phyloP scores from a whole-genome alignment of 2,329 filamentous ascomycete species.

The Aspergillus fischeri region DNA sequence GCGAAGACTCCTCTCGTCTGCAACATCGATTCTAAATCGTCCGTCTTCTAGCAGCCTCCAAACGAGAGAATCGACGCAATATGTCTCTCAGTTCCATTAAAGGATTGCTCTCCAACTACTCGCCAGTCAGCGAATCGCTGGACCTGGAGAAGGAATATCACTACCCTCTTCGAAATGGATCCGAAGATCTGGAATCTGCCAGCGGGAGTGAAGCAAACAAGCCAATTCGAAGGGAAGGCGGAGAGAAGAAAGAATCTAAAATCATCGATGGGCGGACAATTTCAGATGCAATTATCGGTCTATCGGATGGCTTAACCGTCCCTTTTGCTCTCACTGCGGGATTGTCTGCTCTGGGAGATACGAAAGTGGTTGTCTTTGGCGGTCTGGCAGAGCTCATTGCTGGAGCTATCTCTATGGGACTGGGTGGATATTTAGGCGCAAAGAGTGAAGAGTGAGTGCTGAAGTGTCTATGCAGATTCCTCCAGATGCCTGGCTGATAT shows the following conservation, averaged over 20 bases:
- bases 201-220: conserved; percentile 13
- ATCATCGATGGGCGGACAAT: conserved; percentile 36
- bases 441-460: conserved; percentile 39
- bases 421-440: conserved; percentile 69
- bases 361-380: conserved; percentile 64
- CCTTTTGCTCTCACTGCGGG: conserved; percentile 76
- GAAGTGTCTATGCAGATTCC: neutral
- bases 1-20: neutral
- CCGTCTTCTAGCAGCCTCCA: neutral
- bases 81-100: conserved; percentile 31
- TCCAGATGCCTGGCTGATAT: neutral
- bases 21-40: neutral
- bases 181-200: conserved; percentile 13
- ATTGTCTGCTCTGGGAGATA: conserved; percentile 57
- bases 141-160: conserved; percentile 28
- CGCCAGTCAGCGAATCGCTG: conserved; percentile 13
- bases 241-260: conserved; percentile 23
- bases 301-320: conserved; percentile 74
- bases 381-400: conserved; percentile 72
- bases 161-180: conserved; percentile 11
- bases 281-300: conserved; percentile 66
- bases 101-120: conserved; percentile 29
- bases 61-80: neutral
- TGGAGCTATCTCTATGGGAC: conserved; percentile 72
- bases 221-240: conserved; percentile 3